These are phyloP conservation scores for Mycena olivaceomarginata DNA, from an alignment of 768 basidiomycete species.

Conservation along the genomic window DNA sequence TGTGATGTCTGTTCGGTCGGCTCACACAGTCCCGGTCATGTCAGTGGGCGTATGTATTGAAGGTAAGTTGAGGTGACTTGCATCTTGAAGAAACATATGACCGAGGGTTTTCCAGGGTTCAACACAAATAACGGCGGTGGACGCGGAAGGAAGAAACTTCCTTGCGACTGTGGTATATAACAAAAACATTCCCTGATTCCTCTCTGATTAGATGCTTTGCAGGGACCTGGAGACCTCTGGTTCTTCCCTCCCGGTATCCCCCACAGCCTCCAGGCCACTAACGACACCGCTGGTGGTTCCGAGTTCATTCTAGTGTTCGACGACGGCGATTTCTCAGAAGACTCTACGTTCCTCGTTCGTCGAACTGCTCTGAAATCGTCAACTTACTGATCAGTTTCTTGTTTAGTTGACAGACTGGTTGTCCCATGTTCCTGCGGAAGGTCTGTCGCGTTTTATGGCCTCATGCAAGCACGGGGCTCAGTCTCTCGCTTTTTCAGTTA, in stretches of 20 bases:
- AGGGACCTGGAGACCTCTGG: constrained; percentile 72
- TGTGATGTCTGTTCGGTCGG: not conserved
- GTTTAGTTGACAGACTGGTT: constrained; percentile 73
- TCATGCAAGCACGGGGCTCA: not conserved
- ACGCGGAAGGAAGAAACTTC: constrained; percentile 68
- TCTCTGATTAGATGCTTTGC: constrained; percentile 1
- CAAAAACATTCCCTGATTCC: not conserved
- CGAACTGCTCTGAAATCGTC: not conserved
- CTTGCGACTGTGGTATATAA: constrained; percentile 69
- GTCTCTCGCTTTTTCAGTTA: constrained; percentile 51
- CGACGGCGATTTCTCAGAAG: constrained; percentile 71
- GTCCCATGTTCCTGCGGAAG: constrained; percentile 71
- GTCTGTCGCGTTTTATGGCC: constrained; percentile 36
- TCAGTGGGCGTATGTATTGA: constrained; percentile 73
- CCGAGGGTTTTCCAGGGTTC: constrained; percentile 57
- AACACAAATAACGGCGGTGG: constrained; percentile 69
- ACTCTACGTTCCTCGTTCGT: constrained; percentile 69
- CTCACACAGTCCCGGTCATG: constrained; percentile 35
- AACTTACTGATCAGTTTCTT: not conserved
- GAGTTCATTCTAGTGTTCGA: constrained; percentile 75
- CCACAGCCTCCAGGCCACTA: constrained; percentile 73
- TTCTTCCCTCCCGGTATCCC: constrained; percentile 76
- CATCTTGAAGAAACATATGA: not conserved
- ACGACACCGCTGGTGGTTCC: constrained; percentile 64
- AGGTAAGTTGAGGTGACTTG: constrained; percentile 19